Evolutionary conservation across 2,329 filamentous ascomycete species (phyloP).

Genomic region (Elsinoe perseae): DNA sequence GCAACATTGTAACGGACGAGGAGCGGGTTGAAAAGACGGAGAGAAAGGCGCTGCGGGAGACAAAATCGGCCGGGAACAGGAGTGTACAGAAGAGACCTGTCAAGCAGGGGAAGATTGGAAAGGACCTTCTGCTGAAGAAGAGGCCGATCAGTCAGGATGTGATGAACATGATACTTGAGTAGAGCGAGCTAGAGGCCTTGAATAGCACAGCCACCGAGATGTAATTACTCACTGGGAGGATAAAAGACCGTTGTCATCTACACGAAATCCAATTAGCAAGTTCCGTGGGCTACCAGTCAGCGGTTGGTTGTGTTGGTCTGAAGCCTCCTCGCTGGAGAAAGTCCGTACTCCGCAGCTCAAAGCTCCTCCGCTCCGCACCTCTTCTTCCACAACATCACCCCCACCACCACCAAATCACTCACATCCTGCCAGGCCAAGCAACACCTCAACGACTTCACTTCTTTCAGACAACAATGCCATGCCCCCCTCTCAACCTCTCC

Average conservation of each 20-base stretch:
- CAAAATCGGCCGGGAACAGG: slow-evolving; percentile 27
- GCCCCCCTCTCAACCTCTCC: slow-evolving; percentile 38
- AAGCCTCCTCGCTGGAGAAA: not conserved
- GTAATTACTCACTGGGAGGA: not conserved
- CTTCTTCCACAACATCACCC: not conserved
- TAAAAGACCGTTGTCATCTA: no score
- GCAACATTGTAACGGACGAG: not conserved
- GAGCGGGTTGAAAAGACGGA: not conserved
- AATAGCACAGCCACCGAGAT: not conserved
- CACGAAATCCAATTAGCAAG: no score
- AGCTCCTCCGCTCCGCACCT: slow-evolving; percentile 3
- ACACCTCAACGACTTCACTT: no score
- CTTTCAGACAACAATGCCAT: not conserved
- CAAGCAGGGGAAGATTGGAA: slow-evolving; percentile 12
- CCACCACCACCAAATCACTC: not conserved
- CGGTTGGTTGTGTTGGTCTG: not conserved
- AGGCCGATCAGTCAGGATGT: slow-evolving; percentile 20
- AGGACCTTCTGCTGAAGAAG: slow-evolving; percentile 21
- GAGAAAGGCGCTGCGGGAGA: slow-evolving; percentile 17
- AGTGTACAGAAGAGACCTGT: not conserved
- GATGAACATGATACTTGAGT: slow-evolving; percentile 15
- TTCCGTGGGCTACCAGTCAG: no score
- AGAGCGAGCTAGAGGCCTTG: not conserved
- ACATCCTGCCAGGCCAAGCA: not conserved
- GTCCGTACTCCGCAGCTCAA: not conserved